Evolutionary conservation across 1,284 basidiomycete species (phyloP).

Genomic region (Schizophyllum amplum): DNA sequence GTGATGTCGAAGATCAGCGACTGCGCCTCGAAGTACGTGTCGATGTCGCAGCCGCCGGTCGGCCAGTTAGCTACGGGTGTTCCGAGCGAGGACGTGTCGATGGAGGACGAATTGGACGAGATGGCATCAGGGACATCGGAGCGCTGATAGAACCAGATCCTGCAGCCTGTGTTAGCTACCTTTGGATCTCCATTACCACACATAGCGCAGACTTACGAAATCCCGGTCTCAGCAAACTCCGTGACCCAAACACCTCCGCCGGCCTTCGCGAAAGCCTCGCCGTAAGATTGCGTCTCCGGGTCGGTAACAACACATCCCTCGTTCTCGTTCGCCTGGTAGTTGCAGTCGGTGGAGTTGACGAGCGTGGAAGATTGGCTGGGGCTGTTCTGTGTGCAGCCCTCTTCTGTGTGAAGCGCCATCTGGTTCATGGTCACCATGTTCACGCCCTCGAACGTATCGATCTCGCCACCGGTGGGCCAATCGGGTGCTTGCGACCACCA

Average conservation of each 20-base stretch:
- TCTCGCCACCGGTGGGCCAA: constrained; percentile 64
- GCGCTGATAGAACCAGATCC: constrained; percentile 73
- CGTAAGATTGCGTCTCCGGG: constrained; percentile 49
- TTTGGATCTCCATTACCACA: neutral
- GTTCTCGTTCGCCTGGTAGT: constrained; percentile 42
- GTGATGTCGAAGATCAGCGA: constrained; percentile 69
- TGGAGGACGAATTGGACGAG: constrained; percentile 39
- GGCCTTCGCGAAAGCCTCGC: constrained; percentile 50
- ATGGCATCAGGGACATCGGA: constrained; percentile 48
- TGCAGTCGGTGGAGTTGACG: constrained; percentile 55
- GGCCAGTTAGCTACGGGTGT: constrained; percentile 65
- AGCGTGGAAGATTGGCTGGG: constrained; percentile 41
- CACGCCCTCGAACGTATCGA: constrained; percentile 73
- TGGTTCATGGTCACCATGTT: constrained; percentile 55
- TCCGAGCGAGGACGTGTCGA: constrained; percentile 62
- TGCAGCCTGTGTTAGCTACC: constrained; percentile 15
- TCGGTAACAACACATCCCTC: constrained; percentile 56
- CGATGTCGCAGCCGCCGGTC: constrained; percentile 47
- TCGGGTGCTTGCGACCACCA: constrained; percentile 54
- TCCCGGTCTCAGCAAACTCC: constrained; percentile 55
- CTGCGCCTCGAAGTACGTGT: constrained; percentile 56
- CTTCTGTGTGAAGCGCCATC: constrained; percentile 62
- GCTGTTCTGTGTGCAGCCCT: constrained; percentile 47
- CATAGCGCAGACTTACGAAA: constrained; percentile 39
- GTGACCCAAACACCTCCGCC: constrained; percentile 70